Evolutionary conservation across 805 yeast genomes (phyloP).

Genomic region (Sugiyamaella smithiae): DNA sequence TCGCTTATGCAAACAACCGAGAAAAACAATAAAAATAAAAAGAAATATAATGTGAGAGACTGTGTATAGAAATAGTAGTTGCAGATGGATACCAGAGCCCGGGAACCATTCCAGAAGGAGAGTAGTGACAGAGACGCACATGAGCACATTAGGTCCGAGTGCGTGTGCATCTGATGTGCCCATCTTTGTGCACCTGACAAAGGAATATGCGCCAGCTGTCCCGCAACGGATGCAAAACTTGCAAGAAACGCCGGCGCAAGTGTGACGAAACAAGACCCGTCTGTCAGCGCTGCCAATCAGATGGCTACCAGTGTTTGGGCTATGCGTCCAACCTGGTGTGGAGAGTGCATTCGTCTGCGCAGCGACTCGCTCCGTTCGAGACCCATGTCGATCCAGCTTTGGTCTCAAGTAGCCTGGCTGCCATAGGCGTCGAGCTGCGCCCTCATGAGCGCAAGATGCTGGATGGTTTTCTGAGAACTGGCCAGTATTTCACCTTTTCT

Average conservation of each 20-base stretch:
- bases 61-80: too few relatives aligned
- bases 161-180: too few relatives aligned
- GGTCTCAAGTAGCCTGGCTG: not conserved
- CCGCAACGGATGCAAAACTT: constrained; percentile 5
- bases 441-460: not conserved
- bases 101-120: too few relatives aligned
- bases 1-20: too few relatives aligned
- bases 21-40: too few relatives aligned
- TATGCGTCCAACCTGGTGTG: not conserved
- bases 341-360: not conserved
- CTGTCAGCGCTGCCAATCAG: not conserved
- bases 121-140: too few relatives aligned
- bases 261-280: constrained; percentile 4
- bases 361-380: not conserved
- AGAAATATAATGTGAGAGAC: too few relatives aligned
- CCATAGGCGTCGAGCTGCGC: not conserved
- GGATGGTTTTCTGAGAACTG: not conserved
- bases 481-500: not conserved
- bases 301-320: constrained; percentile 5
- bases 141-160: too few relatives aligned
- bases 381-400: not conserved
- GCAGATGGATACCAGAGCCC: too few relatives aligned
- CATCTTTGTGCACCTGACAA: too few relatives aligned
- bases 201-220: too few relatives aligned
- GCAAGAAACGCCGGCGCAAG: constrained; percentile 7